Conservation (phyloP, 179 eudicot species). For the Silene noctiflora region DNA sequence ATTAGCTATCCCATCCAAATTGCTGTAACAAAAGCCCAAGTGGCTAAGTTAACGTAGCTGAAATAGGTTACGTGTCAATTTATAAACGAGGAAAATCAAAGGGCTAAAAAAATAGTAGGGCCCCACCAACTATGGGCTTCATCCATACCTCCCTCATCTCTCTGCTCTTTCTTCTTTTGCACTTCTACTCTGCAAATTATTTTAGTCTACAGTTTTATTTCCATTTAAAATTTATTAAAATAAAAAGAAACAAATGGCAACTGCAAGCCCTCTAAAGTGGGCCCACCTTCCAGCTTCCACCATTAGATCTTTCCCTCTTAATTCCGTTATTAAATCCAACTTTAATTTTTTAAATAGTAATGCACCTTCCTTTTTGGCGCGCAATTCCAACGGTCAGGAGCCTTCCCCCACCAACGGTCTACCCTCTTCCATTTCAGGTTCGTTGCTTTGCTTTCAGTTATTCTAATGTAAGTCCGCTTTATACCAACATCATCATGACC, state of each 20-base stretch:
- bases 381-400: slow-evolving; percentile 23
- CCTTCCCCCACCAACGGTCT: slow-evolving; percentile 17
- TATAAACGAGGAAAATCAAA: slow-evolving; percentile 11
- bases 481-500: too few species aligned
- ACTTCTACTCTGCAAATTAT: neutral
- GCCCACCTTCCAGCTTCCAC: slow-evolving; percentile 3
- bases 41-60: too few species aligned
- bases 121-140: neutral
- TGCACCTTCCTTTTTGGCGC: slow-evolving; percentile 32
- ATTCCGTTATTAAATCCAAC: slow-evolving; percentile 7
- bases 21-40: too few species aligned
- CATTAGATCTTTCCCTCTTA: slow-evolving; percentile 2
- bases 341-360: slow-evolving; percentile 4
- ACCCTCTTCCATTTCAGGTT: slow-evolving; percentile 27
- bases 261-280: slow-evolving; percentile 18
- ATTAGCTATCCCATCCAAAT: too few species aligned
- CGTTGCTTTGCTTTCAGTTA: neutral
- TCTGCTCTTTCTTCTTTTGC: neutral
- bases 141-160: neutral
- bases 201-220: neutral
- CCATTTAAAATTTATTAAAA: neutral
- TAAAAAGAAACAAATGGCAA: too few species aligned
- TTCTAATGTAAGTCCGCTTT: neutral
- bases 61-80: slow-evolving; percentile 18
- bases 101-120: neutral